Evolutionary conservation across 2,329 filamentous ascomycete genomes (phyloP).

Genomic region (Fusarium musae): DNA sequence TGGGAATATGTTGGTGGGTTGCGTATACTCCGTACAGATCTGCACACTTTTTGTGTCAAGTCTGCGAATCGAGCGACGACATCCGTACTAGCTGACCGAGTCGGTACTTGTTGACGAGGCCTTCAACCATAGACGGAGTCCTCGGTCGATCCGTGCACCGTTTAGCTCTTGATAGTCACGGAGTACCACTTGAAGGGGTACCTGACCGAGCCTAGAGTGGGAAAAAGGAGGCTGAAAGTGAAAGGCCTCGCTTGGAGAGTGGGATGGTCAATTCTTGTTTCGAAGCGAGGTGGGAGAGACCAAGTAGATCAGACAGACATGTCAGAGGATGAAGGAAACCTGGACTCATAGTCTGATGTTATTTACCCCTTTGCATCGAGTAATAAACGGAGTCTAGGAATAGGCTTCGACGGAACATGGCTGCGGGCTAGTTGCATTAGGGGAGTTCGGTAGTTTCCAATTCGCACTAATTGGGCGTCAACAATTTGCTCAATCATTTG

Average conservation of each 20-base stretch:
- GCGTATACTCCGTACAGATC: background rate
- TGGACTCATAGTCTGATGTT: slow-evolving; percentile 6
- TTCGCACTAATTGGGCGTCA: slow-evolving; percentile 17
- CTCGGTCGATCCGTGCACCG: slow-evolving; percentile 32
- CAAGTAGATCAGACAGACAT: background rate
- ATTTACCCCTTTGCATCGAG: slow-evolving; percentile 31
- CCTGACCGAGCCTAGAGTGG: slow-evolving; percentile 25
- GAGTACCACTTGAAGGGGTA: slow-evolving; percentile 28
- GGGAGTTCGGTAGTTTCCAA: slow-evolving; percentile 19
- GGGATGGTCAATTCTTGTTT: slow-evolving; percentile 22
- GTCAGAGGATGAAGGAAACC: slow-evolving; percentile 2
- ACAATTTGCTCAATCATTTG: slow-evolving; percentile 17
- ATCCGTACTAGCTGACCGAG: slow-evolving; percentile 19
- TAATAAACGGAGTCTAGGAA: slow-evolving; percentile 21
- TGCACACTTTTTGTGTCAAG: slow-evolving; percentile 15
- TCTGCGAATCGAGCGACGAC: slow-evolving; percentile 2
- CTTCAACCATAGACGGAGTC: slow-evolving; percentile 17
- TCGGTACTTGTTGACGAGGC: slow-evolving; percentile 35
- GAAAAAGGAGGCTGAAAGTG: slow-evolving; percentile 36
- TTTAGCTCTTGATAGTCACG: slow-evolving; percentile 25
- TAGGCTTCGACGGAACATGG: slow-evolving; percentile 22
- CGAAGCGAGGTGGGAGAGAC: slow-evolving; percentile 26
- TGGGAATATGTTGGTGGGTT: background rate
- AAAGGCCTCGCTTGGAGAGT: slow-evolving; percentile 25
- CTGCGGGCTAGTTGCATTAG: slow-evolving; percentile 11